phyloP scores from a whole-genome alignment of 768 basidiomycete species.

The Calocybe gangraenosa region DNA sequence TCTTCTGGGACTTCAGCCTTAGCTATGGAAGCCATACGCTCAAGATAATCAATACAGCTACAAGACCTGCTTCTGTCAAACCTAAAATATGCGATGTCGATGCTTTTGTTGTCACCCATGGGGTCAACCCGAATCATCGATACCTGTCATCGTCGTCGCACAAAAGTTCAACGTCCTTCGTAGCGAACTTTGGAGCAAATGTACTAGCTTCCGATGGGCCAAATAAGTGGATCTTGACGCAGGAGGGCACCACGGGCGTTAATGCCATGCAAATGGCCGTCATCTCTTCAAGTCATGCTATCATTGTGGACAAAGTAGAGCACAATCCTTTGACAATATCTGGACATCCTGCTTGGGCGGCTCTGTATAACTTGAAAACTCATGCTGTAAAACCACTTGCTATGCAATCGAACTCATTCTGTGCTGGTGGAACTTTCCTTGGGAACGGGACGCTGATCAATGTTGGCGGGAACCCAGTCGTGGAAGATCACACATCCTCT shows the following conservation, averaged over 20 bases:
- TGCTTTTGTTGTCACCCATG: constrained; percentile 62
- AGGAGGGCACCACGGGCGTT: constrained; percentile 71
- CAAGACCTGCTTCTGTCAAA: constrained; percentile 29
- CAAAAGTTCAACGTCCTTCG: neutral
- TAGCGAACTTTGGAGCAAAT: constrained; percentile 7
- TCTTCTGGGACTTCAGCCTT: constrained; percentile 60
- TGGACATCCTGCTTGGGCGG: constrained; percentile 80
- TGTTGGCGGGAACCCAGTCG: constrained; percentile 80
- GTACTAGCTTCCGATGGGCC: constrained; percentile 1
- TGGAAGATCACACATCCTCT: constrained; percentile 55
- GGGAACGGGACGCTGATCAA: constrained; percentile 74
- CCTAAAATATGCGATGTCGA: constrained; percentile 49
- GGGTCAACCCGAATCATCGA: constrained; percentile 16
- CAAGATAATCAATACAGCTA: constrained; percentile 56
- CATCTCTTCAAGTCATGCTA: constrained; percentile 63
- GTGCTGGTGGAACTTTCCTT: constrained; percentile 77
- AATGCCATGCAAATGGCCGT: constrained; percentile 74
- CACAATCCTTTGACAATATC: constrained; percentile 73
- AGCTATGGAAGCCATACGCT: constrained; percentile 50
- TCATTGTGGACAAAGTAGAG: constrained; percentile 82
- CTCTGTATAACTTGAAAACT: constrained; percentile 65
- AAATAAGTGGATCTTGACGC: constrained; percentile 50
- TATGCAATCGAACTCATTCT: constrained; percentile 81
- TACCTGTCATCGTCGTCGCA: constrained; percentile 1
- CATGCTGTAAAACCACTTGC: constrained; percentile 57